These are phyloP conservation scores for Jamesozyma gamospora DNA, from an alignment of 805 yeast genomes.

Conservation along the genomic window DNA sequence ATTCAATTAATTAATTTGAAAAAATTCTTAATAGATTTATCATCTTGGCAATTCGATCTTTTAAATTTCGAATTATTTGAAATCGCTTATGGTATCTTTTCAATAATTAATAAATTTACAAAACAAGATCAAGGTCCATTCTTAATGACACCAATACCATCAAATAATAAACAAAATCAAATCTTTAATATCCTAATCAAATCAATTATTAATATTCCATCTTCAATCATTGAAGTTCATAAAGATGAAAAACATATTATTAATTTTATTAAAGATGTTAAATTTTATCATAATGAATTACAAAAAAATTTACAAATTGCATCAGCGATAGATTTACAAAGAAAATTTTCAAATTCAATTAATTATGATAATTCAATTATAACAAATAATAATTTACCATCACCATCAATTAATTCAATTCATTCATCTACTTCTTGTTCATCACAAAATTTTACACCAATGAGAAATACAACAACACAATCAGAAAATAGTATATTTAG, in stretches of 20 bases:
- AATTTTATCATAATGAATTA: constrained; percentile 14
- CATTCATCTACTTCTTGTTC: constrained; percentile 1
- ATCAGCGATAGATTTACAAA: constrained; percentile 17
- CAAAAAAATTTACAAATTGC: constrained; percentile 22
- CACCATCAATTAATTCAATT: constrained; percentile 23
- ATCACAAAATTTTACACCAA: constrained; percentile 24
- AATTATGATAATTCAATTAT: constrained; percentile 1
- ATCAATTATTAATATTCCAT: constrained; percentile 19
- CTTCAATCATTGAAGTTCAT: constrained; percentile 17
- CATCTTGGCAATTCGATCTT: constrained; percentile 39
- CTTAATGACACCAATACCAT: constrained; percentile 18
- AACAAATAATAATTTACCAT: constrained; percentile 8
- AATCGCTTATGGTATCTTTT: constrained; percentile 23
- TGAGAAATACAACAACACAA: constrained; percentile 25
- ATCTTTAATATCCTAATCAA: constrained; percentile 18
- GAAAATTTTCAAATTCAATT: constrained; percentile 9
- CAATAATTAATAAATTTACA: constrained; percentile 24
- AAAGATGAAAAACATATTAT: constrained; percentile 18
- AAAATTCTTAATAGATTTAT: constrained; percentile 39
- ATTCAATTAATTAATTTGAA: constrained; percentile 38
- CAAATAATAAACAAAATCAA: constrained; percentile 15
- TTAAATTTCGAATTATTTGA: constrained; percentile 25
- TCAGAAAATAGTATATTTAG: constrained; percentile 28
- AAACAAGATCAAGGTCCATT: constrained; percentile 26
- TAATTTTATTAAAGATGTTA: constrained; percentile 17